Percentiles rank a stretch among this genome's conserved stretches.
Conservation (phyloP, 2,329 filamentous ascomycete genomes). For the Aureobasidium sp. region DNA sequence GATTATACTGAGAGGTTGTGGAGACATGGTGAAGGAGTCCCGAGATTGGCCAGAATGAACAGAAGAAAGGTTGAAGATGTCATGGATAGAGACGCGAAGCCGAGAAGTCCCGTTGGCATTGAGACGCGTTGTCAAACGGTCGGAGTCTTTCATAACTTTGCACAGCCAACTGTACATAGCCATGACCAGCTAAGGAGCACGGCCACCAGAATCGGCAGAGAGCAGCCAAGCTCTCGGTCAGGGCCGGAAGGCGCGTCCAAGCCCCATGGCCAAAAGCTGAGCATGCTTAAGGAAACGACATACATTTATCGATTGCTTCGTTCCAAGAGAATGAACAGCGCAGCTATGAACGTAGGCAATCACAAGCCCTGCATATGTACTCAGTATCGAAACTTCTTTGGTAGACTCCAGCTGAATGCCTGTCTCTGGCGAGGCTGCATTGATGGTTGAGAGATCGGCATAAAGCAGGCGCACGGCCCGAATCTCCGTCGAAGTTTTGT, state of each 20-base stretch:
- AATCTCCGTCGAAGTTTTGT: neutral
- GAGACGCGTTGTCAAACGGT: neutral
- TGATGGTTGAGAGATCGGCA: neutral
- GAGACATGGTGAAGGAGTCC: slow-evolving; percentile 18
- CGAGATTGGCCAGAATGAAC: neutral
- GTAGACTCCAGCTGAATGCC: neutral
- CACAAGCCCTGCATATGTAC: neutral
- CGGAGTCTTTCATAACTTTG: neutral
- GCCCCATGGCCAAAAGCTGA: neutral
- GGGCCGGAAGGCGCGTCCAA: neutral
- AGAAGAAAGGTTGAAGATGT: neutral
- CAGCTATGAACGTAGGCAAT: neutral
- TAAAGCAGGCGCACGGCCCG: neutral
- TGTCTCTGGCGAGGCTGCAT: neutral
- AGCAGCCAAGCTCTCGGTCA: neutral
- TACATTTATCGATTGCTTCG: neutral
- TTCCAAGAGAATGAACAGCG: neutral
- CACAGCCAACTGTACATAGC: neutral
- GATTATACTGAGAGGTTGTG: slow-evolving; percentile 36
- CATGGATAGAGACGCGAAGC: neutral
- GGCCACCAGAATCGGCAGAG: neutral
- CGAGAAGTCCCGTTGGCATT: neutral
- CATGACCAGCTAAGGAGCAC: neutral
- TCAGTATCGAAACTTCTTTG: neutral
- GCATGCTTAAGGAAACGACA: neutral